Conservation (phyloP, 805 yeast genomes). For the Tetrapisispora pingtungensis region DNA sequence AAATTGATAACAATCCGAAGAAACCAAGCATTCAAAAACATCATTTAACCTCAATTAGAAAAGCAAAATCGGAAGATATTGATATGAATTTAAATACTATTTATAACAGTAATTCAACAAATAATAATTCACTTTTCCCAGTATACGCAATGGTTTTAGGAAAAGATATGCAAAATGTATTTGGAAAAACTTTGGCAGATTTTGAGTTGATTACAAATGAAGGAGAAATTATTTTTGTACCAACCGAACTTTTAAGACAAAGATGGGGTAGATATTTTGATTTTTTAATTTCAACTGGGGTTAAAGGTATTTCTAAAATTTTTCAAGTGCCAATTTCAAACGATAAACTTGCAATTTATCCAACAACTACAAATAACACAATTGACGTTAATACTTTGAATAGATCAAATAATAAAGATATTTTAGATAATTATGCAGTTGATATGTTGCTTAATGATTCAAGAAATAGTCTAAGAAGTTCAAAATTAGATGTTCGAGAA, state of each 20-base stretch:
- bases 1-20: neutral
- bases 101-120: neutral
- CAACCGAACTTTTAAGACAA: conserved; percentile 49
- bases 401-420: too few species aligned
- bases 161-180: conserved; percentile 59
- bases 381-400: neutral
- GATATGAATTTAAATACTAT: conserved; percentile 1
- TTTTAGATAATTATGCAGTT: too few species aligned
- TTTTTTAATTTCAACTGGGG: conserved; percentile 49
- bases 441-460: neutral
- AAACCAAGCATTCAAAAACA: neutral
- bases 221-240: conserved; percentile 56
- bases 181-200: conserved; percentile 54
- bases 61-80: neutral
- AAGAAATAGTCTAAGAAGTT: neutral
- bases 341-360: neutral
- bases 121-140: conserved; percentile 41
- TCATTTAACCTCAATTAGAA: neutral
- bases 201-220: conserved; percentile 60
- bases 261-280: conserved; percentile 74
- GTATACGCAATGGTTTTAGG: conserved; percentile 72
- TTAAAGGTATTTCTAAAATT: conserved; percentile 41
- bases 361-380: neutral
- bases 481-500: neutral
- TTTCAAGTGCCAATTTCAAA: conserved; percentile 7